Evolutionary conservation across 169 alveolate species (phyloP).

Genomic region (Cryptosporidium ubiquitum): DNA sequence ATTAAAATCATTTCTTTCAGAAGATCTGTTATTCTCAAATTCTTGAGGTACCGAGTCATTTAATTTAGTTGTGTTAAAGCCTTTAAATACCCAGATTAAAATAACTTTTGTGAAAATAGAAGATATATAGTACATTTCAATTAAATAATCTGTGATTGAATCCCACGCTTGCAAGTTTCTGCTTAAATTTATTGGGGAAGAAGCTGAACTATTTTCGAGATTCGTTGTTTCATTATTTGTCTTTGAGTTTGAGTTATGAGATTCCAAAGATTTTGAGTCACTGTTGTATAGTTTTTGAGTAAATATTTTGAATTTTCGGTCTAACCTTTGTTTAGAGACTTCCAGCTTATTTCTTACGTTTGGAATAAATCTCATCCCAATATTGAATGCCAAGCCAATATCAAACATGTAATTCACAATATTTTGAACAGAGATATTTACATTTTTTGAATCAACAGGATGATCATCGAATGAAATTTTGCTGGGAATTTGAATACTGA

Average conservation of each 20-base stretch:
- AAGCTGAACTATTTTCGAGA: background rate
- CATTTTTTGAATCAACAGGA: conserved; percentile 55
- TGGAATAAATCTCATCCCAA: conserved; percentile 30
- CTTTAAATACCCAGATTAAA: background rate
- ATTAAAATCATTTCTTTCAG: background rate
- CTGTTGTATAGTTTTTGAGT: background rate
- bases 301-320: conserved; percentile 2
- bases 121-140: conserved; percentile 20
- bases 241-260: background rate
- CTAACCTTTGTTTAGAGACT: background rate
- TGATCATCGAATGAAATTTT: conserved; percentile 1
- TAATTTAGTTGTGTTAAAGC: background rate
- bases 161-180: conserved; percentile 55
- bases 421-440: background rate
- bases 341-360: conserved; percentile 15
- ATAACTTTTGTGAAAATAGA: conserved; percentile 15
- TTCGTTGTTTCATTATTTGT: background rate
- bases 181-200: conserved; percentile 8
- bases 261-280: background rate
- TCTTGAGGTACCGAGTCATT: background rate
- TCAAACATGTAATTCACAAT: conserved; percentile 1
- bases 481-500: conserved; percentile 36
- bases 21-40: background rate
- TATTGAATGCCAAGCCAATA: background rate
- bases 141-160: conserved; percentile 3